Percentiles rank a stretch among this genome's conserved stretches.
Conservation (phyloP, 371 early-diverging fungal genomes). For the Thermomucor indicae-seudaticae region DNA sequence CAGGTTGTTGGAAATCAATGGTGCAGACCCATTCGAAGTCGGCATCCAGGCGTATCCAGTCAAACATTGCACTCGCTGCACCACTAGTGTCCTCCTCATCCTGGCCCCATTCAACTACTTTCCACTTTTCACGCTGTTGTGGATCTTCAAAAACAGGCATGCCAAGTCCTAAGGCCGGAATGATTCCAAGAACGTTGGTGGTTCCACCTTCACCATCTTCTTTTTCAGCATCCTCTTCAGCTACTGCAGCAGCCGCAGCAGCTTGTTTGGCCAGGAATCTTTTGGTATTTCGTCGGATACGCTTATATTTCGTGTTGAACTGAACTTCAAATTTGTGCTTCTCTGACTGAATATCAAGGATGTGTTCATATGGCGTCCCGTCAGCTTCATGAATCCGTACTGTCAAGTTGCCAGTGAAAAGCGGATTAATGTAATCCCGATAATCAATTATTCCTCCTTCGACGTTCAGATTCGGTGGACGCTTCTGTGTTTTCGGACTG, state of each 20-base stretch:
- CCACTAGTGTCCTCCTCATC: slow-evolving; percentile 69
- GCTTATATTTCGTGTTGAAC: slow-evolving; percentile 96
- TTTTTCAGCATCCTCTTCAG: slow-evolving; percentile 53
- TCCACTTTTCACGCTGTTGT: slow-evolving; percentile 68
- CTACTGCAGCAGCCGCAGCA: slow-evolving; percentile 75
- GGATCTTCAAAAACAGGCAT: slow-evolving; percentile 75
- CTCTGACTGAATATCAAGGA: slow-evolving; percentile 77
- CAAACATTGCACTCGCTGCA: slow-evolving; percentile 77
- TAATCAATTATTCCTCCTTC: slow-evolving; percentile 1
- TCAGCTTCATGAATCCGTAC: slow-evolving; percentile 93
- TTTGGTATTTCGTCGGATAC: slow-evolving; percentile 84
- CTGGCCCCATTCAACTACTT: slow-evolving; percentile 80
- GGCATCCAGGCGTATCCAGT: slow-evolving; percentile 97
- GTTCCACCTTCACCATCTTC: slow-evolving; percentile 46
- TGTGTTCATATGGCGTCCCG: slow-evolving; percentile 91
- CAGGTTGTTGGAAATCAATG: slow-evolving; percentile 87
- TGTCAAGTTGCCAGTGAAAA: slow-evolving; percentile 80
- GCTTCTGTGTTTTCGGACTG: not conserved
- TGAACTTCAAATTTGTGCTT: slow-evolving; percentile 84
- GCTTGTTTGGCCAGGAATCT: slow-evolving; percentile 77
- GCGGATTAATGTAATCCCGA: slow-evolving; percentile 23
- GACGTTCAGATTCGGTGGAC: not conserved
- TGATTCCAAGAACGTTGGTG: slow-evolving; percentile 37
- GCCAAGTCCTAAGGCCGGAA: slow-evolving; percentile 56
- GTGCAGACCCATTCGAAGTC: slow-evolving; percentile 93